Conservation (phyloP, 805 yeast genomes). For the Blastobotrys terrestris region DNA sequence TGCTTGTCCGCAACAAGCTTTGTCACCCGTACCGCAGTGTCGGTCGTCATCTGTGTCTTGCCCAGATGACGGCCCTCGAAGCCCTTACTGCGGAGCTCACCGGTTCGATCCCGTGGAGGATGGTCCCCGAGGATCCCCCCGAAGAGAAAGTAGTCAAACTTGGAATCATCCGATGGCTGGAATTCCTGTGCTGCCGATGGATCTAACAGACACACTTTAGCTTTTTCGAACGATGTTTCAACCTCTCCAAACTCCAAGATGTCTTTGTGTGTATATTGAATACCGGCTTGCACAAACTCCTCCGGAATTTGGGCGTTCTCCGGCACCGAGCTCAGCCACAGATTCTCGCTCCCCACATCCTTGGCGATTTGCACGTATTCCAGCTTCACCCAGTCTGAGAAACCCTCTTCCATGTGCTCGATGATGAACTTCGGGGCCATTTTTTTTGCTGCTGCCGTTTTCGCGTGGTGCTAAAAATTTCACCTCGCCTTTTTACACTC, state of each 20-base stretch:
- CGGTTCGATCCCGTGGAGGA: slow-evolving; percentile 82
- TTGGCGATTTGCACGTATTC: slow-evolving; percentile 79
- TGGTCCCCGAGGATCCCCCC: slow-evolving; percentile 97
- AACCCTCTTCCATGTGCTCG: slow-evolving; percentile 96
- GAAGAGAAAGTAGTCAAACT: slow-evolving; percentile 84
- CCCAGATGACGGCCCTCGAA: slow-evolving; percentile 86
- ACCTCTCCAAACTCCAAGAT: slow-evolving; percentile 33
- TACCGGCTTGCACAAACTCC: slow-evolving; percentile 50
- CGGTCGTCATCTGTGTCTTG: slow-evolving; percentile 91
- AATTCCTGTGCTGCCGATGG: slow-evolving; percentile 79
- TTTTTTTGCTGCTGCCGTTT: not conserved
- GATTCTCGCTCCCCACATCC: slow-evolving; percentile 74
- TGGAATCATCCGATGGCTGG: slow-evolving; percentile 55
- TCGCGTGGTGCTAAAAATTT: not conserved
- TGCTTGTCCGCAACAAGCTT: slow-evolving; percentile 64
- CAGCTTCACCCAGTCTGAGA: slow-evolving; percentile 90
- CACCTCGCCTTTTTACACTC: no score
- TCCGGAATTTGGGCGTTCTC: slow-evolving; percentile 61
- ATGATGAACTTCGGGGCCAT: slow-evolving; percentile 61
- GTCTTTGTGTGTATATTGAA: slow-evolving; percentile 80
- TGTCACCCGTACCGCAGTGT: slow-evolving; percentile 92
- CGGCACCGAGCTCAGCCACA: slow-evolving; percentile 74
- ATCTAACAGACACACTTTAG: slow-evolving; percentile 75
- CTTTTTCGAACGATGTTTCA: slow-evolving; percentile 33
- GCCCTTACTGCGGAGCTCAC: slow-evolving; percentile 80